phyloP scores from a whole-genome alignment of 2,329 filamentous ascomycete genomes.

The Fusarium palustre region DNA sequence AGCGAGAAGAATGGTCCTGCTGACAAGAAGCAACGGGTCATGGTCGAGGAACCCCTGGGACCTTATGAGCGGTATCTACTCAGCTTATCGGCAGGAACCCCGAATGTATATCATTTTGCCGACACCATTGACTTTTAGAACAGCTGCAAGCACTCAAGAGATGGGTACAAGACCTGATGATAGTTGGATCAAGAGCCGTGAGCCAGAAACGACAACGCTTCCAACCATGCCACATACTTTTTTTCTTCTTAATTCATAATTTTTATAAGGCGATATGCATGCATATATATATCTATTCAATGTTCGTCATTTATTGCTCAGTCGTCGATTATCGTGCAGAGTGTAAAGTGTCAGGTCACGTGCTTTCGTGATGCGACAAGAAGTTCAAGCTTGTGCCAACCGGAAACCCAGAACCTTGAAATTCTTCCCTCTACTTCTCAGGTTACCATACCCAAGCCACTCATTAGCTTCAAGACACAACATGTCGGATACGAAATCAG shows the following conservation, averaged over 20 bases:
- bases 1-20: slow-evolving; percentile 56
- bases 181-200: neutral
- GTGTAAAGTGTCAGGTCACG: slow-evolving; percentile 25
- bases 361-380: slow-evolving; percentile 33
- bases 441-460: neutral
- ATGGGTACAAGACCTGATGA: neutral
- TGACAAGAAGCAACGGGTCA: slow-evolving; percentile 53
- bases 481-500: slow-evolving; percentile 55
- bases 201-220: neutral
- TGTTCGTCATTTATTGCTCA: neutral
- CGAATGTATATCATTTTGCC: slow-evolving; percentile 59
- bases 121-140: slow-evolving; percentile 39
- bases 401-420: neutral
- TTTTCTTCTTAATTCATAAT: neutral
- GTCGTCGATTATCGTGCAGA: no score
- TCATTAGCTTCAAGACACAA: neutral
- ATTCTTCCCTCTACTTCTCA: neutral
- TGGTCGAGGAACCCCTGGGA: slow-evolving; percentile 66
- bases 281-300: neutral
- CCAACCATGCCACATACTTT: neutral
- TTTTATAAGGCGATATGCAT: neutral
- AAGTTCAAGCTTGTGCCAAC: slow-evolving; percentile 5
- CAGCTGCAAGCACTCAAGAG: neutral
- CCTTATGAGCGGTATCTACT: slow-evolving; percentile 65
- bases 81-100: slow-evolving; percentile 56